Evolutionary conservation across 805 yeast genomes (phyloP).

Genomic region (Spathaspora arborariae): DNA sequence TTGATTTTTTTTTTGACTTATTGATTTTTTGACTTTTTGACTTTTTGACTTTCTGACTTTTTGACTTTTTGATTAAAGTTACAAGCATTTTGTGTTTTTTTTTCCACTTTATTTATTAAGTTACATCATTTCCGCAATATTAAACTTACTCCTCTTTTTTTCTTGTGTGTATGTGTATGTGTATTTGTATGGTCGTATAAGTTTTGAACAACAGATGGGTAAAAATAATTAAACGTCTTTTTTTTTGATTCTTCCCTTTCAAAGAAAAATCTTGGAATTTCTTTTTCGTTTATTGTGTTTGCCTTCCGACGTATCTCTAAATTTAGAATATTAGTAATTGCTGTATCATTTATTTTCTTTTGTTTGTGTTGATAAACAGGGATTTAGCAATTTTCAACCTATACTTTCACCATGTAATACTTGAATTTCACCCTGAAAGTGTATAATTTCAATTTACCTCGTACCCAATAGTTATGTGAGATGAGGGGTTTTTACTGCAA

Average conservation of each 20-base stretch:
- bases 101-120: not conserved
- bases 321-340: not conserved
- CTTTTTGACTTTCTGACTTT: no score
- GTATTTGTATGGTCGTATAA: no score
- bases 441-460: not conserved
- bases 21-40: no score
- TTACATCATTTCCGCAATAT: slow-evolving; percentile 1
- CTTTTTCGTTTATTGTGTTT: not conserved
- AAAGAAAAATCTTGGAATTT: not conserved
- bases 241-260: not conserved
- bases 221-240: not conserved
- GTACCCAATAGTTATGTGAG: not conserved
- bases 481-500: not conserved
- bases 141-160: not conserved
- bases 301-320: not conserved
- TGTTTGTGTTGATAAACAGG: no score
- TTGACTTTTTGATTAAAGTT: no score
- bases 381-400: not conserved
- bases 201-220: not conserved
- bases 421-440: not conserved
- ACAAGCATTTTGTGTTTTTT: not conserved
- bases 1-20: no score
- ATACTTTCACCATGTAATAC: not conserved
- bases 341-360: no score
- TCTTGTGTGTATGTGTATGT: not conserved